A percentile compares a stretch with the other conserved stretches of the same genome.
phyloP scores from a whole-genome alignment of 805 yeast genomes.

The Blastobotrys americana region DNA sequence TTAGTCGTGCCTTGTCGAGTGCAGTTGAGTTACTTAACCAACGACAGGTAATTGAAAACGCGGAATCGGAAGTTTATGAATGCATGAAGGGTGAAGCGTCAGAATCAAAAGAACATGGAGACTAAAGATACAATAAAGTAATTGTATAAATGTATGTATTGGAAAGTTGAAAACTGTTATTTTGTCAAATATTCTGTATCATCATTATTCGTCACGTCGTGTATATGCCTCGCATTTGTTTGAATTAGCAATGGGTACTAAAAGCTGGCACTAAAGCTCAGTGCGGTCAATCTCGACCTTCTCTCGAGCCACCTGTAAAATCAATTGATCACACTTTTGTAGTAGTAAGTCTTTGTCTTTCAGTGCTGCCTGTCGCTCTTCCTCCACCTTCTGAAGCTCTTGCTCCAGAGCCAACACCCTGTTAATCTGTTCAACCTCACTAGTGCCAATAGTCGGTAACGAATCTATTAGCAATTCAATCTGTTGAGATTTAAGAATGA shows the following conservation, averaged over 20 bases:
- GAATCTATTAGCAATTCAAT: slow-evolving; percentile 79
- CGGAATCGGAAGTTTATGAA: slow-evolving; percentile 5
- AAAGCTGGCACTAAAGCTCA: not conserved
- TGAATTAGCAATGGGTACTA: not conserved
- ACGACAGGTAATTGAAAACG: slow-evolving; percentile 3
- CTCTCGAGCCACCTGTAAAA: slow-evolving; percentile 51
- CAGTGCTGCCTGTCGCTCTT: slow-evolving; percentile 48
- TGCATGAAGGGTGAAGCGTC: not conserved
- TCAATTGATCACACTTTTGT: slow-evolving; percentile 57
- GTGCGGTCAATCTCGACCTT: slow-evolving; percentile 26
- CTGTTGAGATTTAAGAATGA: slow-evolving; percentile 79
- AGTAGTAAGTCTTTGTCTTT: slow-evolving; percentile 57
- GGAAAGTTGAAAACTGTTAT: too few species aligned
- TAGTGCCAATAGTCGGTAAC: slow-evolving; percentile 86
- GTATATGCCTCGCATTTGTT: not conserved
- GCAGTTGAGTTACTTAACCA: slow-evolving; percentile 12
- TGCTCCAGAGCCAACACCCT: slow-evolving; percentile 54
- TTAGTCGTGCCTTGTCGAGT: slow-evolving; percentile 29
- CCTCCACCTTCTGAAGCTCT: slow-evolving; percentile 56
- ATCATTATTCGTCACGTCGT: not conserved
- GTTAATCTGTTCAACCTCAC: slow-evolving; percentile 63
- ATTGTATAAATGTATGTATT: too few species aligned
- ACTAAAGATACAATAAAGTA: too few species aligned
- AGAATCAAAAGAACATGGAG: not conserved
- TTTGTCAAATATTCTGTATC: not conserved